These are phyloP conservation scores for Ophiocytium majus DNA, from an alignment of 352 stramenopile species.

Conservation along the genomic window DNA sequence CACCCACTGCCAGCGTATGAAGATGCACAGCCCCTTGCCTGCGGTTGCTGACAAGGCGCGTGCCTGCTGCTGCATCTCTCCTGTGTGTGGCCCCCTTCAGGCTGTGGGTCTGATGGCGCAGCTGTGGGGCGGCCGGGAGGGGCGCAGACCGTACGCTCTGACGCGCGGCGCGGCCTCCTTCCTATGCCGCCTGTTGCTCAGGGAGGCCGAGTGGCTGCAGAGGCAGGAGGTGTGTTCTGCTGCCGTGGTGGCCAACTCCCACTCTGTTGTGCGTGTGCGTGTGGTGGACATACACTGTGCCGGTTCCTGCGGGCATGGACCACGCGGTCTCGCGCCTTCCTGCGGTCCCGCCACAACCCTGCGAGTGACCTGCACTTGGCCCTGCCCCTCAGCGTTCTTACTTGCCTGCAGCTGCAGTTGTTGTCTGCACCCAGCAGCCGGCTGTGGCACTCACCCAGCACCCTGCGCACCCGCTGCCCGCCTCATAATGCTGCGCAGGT, in stretches of 20 bases:
- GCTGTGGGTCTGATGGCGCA: not conserved
- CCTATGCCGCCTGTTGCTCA: slow-evolving; percentile 26
- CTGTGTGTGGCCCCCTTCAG: no score
- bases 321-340: no score
- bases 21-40: no score
- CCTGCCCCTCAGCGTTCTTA: no score
- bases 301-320: no score
- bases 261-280: not conserved
- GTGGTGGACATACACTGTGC: not conserved
- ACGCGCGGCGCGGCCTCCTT: not conserved
- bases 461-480: no score
- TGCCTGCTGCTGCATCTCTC: no score
- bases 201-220: slow-evolving; percentile 29
- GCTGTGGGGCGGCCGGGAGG: not conserved
- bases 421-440: not conserved
- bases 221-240: not conserved
- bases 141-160: not conserved
- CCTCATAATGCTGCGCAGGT: no score
- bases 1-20: no score
- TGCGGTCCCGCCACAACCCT: no score
- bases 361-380: not conserved
- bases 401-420: not conserved
- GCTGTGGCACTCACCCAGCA: no score
- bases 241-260: not conserved
- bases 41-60: no score